A percentile compares a stretch with the other conserved stretches of the same genome.
Conservation (phyloP, 2,329 filamentous ascomycete species). For the Bipolaris zeicola region DNA sequence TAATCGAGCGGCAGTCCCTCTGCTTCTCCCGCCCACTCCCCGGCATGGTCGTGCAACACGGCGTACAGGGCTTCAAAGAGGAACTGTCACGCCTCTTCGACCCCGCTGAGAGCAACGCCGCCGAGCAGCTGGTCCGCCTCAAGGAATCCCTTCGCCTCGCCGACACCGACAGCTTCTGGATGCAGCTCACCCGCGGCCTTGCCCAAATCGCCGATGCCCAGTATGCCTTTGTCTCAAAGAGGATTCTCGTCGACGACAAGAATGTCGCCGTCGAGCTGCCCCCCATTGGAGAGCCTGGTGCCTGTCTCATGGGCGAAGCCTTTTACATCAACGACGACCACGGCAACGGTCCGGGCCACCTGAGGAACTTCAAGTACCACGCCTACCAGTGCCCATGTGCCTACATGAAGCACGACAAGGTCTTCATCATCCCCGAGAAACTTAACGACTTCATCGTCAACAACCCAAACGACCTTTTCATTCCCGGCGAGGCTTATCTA, state of each 20-base stretch:
- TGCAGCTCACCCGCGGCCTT: slow-evolving; percentile 66
- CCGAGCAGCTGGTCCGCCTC: slow-evolving; percentile 64
- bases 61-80: slow-evolving; percentile 52
- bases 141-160: slow-evolving; percentile 62
- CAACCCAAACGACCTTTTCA: slow-evolving; percentile 66
- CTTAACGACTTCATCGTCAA: slow-evolving; percentile 64
- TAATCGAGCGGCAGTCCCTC: slow-evolving; percentile 51
- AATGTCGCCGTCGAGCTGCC: slow-evolving; percentile 65
- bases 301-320: slow-evolving; percentile 68
- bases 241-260: slow-evolving; percentile 65
- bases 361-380: slow-evolving; percentile 67
- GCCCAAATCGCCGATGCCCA: slow-evolving; percentile 68
- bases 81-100: slow-evolving; percentile 41
- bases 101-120: slow-evolving; percentile 63
- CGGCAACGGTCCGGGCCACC: slow-evolving; percentile 54
- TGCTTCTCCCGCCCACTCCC: slow-evolving; percentile 50
- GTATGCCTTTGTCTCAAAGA: slow-evolving; percentile 71
- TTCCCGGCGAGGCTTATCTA: slow-evolving; percentile 69
- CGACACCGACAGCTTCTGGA: slow-evolving; percentile 67
- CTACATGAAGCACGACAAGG: slow-evolving; percentile 74
- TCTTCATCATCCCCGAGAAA: slow-evolving; percentile 69
- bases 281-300: slow-evolving; percentile 64
- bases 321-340: slow-evolving; percentile 69
- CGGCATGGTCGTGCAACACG: slow-evolving; percentile 52
- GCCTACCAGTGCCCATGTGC: slow-evolving; percentile 69